phyloP scores from a whole-genome alignment of 1,284 basidiomycete species.

The Anthracocystis setariae region DNA sequence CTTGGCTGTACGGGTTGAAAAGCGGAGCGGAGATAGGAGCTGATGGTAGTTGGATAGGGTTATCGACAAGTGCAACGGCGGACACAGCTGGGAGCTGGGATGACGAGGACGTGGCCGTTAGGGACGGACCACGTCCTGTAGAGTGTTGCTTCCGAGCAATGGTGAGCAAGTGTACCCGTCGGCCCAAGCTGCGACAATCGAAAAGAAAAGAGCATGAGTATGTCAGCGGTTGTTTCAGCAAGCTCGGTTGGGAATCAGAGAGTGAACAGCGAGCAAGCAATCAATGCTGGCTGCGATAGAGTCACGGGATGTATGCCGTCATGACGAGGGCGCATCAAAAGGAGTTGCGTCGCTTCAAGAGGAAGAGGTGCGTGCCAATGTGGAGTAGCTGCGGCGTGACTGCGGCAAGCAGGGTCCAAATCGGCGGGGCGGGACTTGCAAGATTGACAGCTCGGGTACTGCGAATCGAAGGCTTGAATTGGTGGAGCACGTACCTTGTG shows the following conservation, averaged over 20 bases:
- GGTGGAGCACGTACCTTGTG: conserved; percentile 30
- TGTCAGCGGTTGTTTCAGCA: no score
- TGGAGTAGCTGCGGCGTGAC: conserved; percentile 9
- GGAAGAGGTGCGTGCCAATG: background rate
- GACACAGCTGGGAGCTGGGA: conserved; percentile 1
- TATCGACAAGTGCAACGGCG: conserved; percentile 1
- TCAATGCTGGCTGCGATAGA: no score
- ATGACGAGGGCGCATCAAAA: no score
- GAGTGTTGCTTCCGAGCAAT: conserved; percentile 45
- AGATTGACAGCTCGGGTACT: background rate
- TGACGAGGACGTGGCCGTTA: conserved; percentile 33
- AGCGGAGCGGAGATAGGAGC: conserved; percentile 11
- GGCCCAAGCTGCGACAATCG: conserved; percentile 20
- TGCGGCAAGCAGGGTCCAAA: conserved; percentile 20
- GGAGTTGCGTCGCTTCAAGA: no score
- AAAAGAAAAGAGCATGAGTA: background rate
- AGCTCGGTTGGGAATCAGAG: no score
- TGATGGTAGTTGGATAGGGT: conserved; percentile 11
- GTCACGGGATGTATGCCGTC: background rate
- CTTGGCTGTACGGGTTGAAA: conserved; percentile 1
- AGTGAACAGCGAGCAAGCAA: no score
- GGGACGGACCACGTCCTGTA: conserved; percentile 36
- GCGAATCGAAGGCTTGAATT: background rate
- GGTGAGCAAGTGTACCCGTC: conserved; percentile 27
- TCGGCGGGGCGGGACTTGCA: background rate